Conservation (phyloP, 2,329 filamentous ascomycete genomes). For the Aspergillus sp. region DNA sequence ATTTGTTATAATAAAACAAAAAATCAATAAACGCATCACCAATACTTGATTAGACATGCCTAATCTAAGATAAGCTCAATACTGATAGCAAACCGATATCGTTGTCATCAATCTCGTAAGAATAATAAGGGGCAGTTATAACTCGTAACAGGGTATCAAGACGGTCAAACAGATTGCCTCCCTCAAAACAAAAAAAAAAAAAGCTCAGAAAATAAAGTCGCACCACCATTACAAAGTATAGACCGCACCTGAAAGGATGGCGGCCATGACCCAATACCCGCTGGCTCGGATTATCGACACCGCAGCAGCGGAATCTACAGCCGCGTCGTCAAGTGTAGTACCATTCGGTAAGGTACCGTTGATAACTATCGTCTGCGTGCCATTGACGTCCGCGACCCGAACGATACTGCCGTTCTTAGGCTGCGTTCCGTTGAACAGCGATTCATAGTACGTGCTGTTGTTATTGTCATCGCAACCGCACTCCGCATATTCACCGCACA, state of each 20-base stretch:
- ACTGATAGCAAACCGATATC: not conserved
- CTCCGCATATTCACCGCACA: constrained; percentile 54
- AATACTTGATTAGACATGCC: not conserved
- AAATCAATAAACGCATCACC: not conserved
- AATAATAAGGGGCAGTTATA: not conserved
- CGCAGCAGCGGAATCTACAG: constrained; percentile 19
- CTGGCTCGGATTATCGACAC: constrained; percentile 30
- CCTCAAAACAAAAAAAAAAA: not conserved
- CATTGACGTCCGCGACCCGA: constrained; percentile 42
- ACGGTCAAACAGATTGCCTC: constrained; percentile 7
- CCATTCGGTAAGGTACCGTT: constrained; percentile 50
- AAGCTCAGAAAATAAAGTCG: not conserved
- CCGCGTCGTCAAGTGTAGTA: constrained; percentile 39
- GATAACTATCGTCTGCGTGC: constrained; percentile 46
- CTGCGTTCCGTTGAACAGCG: constrained; percentile 43
- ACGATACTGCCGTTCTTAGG: constrained; percentile 40
- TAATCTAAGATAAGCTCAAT: not conserved
- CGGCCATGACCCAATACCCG: constrained; percentile 45
- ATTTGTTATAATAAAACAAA: not conserved
- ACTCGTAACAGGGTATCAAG: constrained; percentile 9
- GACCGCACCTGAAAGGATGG: constrained; percentile 35
- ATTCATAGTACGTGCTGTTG: constrained; percentile 44
- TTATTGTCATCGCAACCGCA: constrained; percentile 59
- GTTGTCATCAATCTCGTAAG: not conserved
- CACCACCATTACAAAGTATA: constrained; percentile 25